These are phyloP conservation scores for Ramaria sp. DNA, from an alignment of 768 basidiomycete species.

Conservation along the genomic window DNA sequence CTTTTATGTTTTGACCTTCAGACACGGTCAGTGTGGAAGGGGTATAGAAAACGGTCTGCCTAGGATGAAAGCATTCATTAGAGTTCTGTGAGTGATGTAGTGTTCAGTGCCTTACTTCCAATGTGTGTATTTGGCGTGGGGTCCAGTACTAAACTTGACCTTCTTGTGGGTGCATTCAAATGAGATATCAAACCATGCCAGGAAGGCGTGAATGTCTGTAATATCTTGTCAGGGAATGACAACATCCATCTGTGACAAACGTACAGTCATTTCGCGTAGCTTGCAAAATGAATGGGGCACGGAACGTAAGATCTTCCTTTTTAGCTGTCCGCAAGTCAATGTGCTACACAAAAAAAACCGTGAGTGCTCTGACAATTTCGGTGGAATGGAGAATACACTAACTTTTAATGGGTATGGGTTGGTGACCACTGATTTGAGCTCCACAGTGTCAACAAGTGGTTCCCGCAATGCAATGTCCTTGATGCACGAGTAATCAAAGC, in stretches of 20 bases:
- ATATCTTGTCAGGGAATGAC: not conserved
- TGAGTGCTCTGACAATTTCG: not conserved
- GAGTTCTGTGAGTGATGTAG: not conserved
- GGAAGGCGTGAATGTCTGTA: constrained; percentile 90
- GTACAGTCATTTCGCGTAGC: constrained; percentile 87
- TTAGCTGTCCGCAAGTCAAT: constrained; percentile 85
- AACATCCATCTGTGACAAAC: constrained; percentile 18
- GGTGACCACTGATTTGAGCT: constrained; percentile 89
- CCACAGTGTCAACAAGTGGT: constrained; percentile 98
- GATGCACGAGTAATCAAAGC: constrained; percentile 99
- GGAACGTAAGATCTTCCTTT: constrained; percentile 91
- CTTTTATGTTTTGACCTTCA: constrained; percentile 62
- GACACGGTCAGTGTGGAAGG: constrained; percentile 60
- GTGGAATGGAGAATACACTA: not conserved
- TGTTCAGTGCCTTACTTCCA: constrained; percentile 65
- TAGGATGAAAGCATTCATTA: constrained; percentile 4
- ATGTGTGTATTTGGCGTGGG: constrained; percentile 92
- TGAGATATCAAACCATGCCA: constrained; percentile 97
- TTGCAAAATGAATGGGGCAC: constrained; percentile 63
- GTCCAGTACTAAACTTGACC: constrained; percentile 92
- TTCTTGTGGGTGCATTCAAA: constrained; percentile 96
- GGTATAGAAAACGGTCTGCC: constrained; percentile 98
- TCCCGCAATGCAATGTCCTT: constrained; percentile 96
- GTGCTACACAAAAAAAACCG: constrained; percentile 38
- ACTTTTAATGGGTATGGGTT: constrained; percentile 80